Percentiles rank a stretch among this genome's conserved stretches.
Evolutionary conservation across 768 basidiomycete genomes (phyloP).

Genomic region (Mycena alexandri): DNA sequence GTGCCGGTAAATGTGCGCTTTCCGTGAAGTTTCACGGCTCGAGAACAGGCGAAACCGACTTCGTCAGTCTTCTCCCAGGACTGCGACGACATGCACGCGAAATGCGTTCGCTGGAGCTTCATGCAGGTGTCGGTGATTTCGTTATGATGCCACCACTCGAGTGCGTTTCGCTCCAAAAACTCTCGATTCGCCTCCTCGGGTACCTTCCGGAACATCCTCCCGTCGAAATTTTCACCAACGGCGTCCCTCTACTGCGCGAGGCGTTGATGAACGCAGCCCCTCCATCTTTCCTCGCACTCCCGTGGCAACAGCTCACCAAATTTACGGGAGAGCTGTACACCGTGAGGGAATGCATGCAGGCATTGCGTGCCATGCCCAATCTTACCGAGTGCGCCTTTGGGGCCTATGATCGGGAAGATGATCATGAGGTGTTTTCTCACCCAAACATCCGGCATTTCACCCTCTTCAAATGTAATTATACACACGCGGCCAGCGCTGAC

Average conservation of each 20-base stretch:
- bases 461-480: not conserved
- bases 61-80: not conserved
- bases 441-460: conserved; percentile 3
- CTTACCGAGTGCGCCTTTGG: conserved; percentile 1
- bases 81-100: not conserved
- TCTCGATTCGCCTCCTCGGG: not conserved
- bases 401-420: too few relatives aligned
- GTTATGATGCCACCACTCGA: not conserved
- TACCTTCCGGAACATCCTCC: not conserved
- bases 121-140: not conserved
- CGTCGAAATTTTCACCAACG: not conserved
- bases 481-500: not conserved
- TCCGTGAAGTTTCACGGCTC: not conserved
- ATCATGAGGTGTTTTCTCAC: too few relatives aligned
- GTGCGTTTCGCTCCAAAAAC: not conserved
- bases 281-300: not conserved
- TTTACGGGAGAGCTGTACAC: conserved; percentile 9
- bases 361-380: conserved; percentile 4
- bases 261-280: not conserved
- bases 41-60: not conserved
- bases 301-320: conserved; percentile 16
- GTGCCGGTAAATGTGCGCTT: not conserved
- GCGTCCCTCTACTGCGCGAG: conserved; percentile 1
- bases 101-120: not conserved
- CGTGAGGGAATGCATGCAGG: not conserved